Percentiles rank a stretch among this genome's conserved stretches.
Evolutionary conservation across 2,329 filamentous ascomycete species (phyloP).

Genomic region (Fusarium xylarioides): DNA sequence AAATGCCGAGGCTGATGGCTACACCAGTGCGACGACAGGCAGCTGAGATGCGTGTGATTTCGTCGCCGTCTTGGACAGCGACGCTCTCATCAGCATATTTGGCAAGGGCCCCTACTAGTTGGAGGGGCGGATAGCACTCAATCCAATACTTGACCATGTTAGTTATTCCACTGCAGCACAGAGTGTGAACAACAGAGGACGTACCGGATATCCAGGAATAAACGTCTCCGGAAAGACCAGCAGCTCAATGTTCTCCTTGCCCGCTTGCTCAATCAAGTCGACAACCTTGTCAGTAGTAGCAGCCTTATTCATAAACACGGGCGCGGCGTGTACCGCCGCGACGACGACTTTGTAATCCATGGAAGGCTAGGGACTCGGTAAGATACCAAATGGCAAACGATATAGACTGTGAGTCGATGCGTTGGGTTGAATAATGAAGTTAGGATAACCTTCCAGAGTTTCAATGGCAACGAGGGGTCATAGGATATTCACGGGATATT

Average conservation of each 20-base stretch:
- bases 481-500: not conserved
- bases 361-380: not conserved
- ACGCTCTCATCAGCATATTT: not conserved
- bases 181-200: rapidly evolving
- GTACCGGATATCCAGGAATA: not conserved
- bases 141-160: not conserved
- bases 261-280: not conserved
- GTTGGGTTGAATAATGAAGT: not conserved
- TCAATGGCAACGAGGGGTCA: not conserved
- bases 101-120: not conserved
- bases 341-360: not conserved
- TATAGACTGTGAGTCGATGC: too few species aligned
- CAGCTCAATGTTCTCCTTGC: not conserved
- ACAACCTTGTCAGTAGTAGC: not conserved
- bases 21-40: not conserved
- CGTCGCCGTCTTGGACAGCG: not conserved
- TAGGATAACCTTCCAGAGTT: not conserved
- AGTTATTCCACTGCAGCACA: not conserved
- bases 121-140: not conserved
- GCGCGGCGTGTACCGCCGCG: not conserved
- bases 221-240: not conserved
- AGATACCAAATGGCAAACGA: too few species aligned
- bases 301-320: not conserved
- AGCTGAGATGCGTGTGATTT: not conserved
- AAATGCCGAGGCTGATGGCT: not conserved